A percentile compares a stretch with the other conserved stretches of the same genome.
These are phyloP conservation scores for Halophytophthora batemanensis DNA, from an alignment of 352 stramenopile species.

Conservation along the genomic window DNA sequence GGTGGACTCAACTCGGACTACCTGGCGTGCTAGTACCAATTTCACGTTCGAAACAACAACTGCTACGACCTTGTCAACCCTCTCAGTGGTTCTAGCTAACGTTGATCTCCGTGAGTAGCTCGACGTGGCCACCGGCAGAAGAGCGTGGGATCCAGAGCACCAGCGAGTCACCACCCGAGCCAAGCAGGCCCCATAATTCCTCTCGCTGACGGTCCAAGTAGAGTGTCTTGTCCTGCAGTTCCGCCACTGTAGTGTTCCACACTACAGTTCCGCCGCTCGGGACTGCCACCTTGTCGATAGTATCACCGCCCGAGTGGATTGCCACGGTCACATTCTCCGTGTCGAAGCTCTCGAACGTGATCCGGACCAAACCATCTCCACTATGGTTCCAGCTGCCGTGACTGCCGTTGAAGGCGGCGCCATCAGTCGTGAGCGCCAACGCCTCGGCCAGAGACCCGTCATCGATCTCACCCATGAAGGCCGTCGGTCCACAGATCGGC, in stretches of 20 bases:
- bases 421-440: slow-evolving; percentile 32
- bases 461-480: slow-evolving; percentile 49
- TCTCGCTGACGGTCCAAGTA: slow-evolving; percentile 56
- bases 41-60: too few relatives aligned
- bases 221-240: slow-evolving; percentile 44
- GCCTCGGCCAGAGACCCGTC: slow-evolving; percentile 32
- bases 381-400: slow-evolving; percentile 34
- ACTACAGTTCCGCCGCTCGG: slow-evolving; percentile 27
- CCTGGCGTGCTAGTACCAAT: too few relatives aligned
- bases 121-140: slow-evolving; percentile 27
- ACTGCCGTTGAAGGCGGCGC: slow-evolving; percentile 35
- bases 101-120: slow-evolving; percentile 41
- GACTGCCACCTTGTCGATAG: slow-evolving; percentile 32
- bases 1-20: too few relatives aligned
- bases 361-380: slow-evolving; percentile 26
- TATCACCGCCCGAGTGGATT: slow-evolving; percentile 37
- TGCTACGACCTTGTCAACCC: too few relatives aligned
- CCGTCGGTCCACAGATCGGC: slow-evolving; percentile 48
- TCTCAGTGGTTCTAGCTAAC: slow-evolving; percentile 34
- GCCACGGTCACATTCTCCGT: slow-evolving; percentile 38
- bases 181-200: slow-evolving; percentile 34
- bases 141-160: slow-evolving; percentile 39
- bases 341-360: slow-evolving; percentile 40
- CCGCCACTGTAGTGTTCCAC: slow-evolving; percentile 34
- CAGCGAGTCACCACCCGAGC: slow-evolving; percentile 40